Evolutionary conservation across 2,329 filamentous ascomycete species (phyloP).

Genomic region (Aureobasidium zeae): DNA sequence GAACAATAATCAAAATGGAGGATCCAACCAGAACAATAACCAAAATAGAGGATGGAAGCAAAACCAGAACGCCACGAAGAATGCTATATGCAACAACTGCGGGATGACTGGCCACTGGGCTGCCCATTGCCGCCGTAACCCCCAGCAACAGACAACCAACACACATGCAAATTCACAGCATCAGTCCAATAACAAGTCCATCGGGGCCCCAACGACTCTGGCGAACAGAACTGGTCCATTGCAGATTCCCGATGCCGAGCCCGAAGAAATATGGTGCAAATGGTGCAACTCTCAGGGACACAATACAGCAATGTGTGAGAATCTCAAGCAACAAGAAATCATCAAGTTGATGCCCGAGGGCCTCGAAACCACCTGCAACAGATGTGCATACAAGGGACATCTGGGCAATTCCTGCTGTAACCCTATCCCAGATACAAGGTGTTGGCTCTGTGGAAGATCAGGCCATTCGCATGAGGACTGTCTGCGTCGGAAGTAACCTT

Average conservation of each 20-base stretch:
- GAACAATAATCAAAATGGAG: too few relatives aligned
- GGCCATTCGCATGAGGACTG: not conserved
- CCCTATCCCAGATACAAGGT: not conserved
- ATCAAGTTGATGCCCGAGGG: not conserved
- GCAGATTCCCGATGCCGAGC: not conserved
- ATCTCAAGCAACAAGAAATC: not conserved
- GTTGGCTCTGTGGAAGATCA: not conserved
- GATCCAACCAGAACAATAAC: not conserved
- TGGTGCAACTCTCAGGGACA: not conserved
- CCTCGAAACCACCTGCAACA: not conserved
- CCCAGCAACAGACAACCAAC: too few relatives aligned
- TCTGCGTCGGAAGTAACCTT: not conserved
- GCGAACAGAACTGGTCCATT: not conserved
- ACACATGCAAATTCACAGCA: too few relatives aligned
- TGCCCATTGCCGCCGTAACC: too few relatives aligned
- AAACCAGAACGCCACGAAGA: too few relatives aligned
- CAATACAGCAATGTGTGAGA: not conserved
- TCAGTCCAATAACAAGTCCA: too few relatives aligned
- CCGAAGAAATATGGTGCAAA: slow-evolving; percentile 2
- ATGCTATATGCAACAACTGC: too few relatives aligned
- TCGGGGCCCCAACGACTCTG: too few relatives aligned
- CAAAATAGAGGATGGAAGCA: too few relatives aligned
- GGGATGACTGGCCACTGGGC: too few relatives aligned
- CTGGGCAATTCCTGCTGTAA: not conserved
- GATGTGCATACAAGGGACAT: slow-evolving; percentile 1